phyloP scores from a whole-genome alignment of 768 basidiomycete genomes.

The Collybia sordida region DNA sequence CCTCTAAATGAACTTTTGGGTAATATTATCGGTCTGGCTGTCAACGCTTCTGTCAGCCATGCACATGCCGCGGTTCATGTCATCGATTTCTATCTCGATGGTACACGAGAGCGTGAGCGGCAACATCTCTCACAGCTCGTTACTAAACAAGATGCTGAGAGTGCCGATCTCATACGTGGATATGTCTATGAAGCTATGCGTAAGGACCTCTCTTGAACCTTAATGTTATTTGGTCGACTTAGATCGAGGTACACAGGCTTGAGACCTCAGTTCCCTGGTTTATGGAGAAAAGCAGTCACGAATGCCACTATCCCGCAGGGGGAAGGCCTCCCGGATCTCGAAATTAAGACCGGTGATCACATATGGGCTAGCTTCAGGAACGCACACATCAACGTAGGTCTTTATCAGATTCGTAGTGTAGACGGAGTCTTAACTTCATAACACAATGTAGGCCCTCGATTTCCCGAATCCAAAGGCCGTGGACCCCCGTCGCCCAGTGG shows the following conservation, averaged over 20 bases:
- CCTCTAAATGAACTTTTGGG: slow-evolving; percentile 41
- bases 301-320: slow-evolving; percentile 36
- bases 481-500: slow-evolving; percentile 35
- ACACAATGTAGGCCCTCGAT: slow-evolving; percentile 29
- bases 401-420: slow-evolving; percentile 5
- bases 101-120: slow-evolving; percentile 36
- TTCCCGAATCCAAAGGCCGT: slow-evolving; percentile 41
- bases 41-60: slow-evolving; percentile 44
- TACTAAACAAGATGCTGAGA: slow-evolving; percentile 28
- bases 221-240: neutral
- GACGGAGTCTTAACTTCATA: neutral
- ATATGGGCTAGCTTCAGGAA: slow-evolving; percentile 41
- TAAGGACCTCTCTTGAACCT: slow-evolving; percentile 20
- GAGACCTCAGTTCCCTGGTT: slow-evolving; percentile 39
- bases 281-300: slow-evolving; percentile 34
- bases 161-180: slow-evolving; percentile 37
- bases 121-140: slow-evolving; percentile 36
- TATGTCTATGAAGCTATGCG: slow-evolving; percentile 54
- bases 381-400: slow-evolving; percentile 39
- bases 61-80: slow-evolving; percentile 47
- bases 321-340: slow-evolving; percentile 27
- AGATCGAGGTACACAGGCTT: slow-evolving; percentile 21
- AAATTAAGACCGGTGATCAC: slow-evolving; percentile 39
- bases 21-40: slow-evolving; percentile 44
- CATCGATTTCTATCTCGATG: slow-evolving; percentile 53